A percentile compares a stretch with the other conserved stretches of the same genome.
Evolutionary conservation across 352 stramenopile genomes (phyloP).

Genomic region (Phytophthora sansomeana): DNA sequence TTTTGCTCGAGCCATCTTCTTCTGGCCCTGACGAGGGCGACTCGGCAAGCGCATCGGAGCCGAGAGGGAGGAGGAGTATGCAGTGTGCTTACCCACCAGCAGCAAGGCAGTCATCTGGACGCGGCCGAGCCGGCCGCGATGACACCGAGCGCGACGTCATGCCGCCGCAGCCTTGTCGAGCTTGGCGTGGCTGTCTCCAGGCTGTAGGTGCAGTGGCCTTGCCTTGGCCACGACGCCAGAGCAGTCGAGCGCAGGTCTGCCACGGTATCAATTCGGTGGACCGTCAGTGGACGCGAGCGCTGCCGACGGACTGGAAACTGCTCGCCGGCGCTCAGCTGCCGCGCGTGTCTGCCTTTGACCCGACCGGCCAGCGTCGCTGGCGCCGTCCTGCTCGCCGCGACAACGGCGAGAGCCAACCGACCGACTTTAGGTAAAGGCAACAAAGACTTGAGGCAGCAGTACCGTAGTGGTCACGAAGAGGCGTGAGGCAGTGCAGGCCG

Average conservation of each 20-base stretch:
- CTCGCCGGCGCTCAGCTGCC: slow-evolving; percentile 21
- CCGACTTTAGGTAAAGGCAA: neutral
- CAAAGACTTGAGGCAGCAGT: neutral
- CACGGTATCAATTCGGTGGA: neutral
- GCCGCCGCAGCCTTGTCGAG: neutral
- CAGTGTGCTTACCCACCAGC: slow-evolving; percentile 3
- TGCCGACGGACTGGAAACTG: slow-evolving; percentile 22
- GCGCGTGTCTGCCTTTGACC: neutral
- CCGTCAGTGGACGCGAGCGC: slow-evolving; percentile 1
- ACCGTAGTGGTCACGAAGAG: neutral
- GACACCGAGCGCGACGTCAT: neutral
- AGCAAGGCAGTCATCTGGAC: slow-evolving; percentile 3
- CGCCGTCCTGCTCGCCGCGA: slow-evolving; percentile 1
- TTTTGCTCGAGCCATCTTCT: slow-evolving; percentile 18
- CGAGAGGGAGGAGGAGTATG: neutral
- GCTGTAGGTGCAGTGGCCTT: too few relatives aligned
- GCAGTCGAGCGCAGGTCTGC: too few relatives aligned
- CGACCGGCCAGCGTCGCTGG: neutral
- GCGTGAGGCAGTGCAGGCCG: neutral
- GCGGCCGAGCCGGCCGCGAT: neutral
- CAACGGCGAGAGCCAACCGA: neutral
- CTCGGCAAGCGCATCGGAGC: slow-evolving; percentile 8
- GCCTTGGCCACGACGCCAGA: too few relatives aligned
- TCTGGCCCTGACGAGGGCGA: slow-evolving; percentile 15
- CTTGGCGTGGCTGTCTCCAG: neutral